A percentile compares a stretch with the other conserved stretches of the same genome.
phyloP scores from a whole-genome alignment of 345 rosid species.

The Acer saccharum region DNA sequence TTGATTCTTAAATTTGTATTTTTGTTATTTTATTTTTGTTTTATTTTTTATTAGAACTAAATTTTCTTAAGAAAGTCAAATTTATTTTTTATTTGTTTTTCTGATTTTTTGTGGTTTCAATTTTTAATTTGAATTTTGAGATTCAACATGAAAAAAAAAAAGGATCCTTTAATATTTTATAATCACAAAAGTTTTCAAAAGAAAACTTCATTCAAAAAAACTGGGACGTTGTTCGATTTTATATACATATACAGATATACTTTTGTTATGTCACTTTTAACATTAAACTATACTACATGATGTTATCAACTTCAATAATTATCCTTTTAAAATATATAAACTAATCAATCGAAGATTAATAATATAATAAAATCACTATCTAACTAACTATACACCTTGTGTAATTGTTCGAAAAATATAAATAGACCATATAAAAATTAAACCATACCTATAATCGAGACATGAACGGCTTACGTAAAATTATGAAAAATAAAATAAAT shows the following conservation, averaged over 20 bases:
- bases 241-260: background rate
- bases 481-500: background rate
- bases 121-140: background rate
- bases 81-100: no score
- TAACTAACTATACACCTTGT: background rate
- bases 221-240: background rate
- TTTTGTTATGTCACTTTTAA: background rate
- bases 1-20: background rate
- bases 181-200: no score
- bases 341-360: background rate
- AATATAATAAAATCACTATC: background rate
- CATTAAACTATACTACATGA: background rate
- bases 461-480: background rate
- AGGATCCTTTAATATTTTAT: no score
- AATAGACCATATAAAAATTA: no score
- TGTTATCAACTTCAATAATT: background rate
- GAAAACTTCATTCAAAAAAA: no score
- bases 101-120: background rate
- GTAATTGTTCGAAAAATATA: no score
- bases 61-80: no score
- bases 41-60: no score
- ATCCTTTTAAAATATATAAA: background rate
- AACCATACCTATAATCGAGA: background rate
- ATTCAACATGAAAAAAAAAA: no score
- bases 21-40: no score